Percentiles rank a stretch among this genome's conserved stretches.
These are phyloP conservation scores for Lentinula aciculospora DNA, from an alignment of 768 basidiomycete genomes.

Conservation along the genomic window DNA sequence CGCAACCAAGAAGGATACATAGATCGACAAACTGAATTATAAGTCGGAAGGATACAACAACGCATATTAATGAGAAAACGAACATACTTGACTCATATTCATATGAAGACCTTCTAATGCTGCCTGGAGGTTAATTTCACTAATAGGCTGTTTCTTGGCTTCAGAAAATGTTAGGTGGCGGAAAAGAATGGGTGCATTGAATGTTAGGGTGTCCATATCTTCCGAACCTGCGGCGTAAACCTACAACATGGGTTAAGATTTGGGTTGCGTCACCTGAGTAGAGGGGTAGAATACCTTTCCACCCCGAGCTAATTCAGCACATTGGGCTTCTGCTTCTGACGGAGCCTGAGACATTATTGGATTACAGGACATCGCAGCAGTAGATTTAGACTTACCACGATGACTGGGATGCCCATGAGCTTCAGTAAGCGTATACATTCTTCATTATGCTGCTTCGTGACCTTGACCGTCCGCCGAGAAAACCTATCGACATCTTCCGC, in stretches of 20 bases:
- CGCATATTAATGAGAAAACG: neutral
- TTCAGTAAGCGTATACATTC: conserved; percentile 83
- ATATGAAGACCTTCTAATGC: conserved; percentile 88
- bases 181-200: conserved; percentile 84
- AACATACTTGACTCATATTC: conserved; percentile 78
- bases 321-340: conserved; percentile 98
- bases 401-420: conserved; percentile 96
- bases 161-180: conserved; percentile 98
- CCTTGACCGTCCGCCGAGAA: conserved; percentile 86
- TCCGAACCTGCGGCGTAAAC: conserved; percentile 98
- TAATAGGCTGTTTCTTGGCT: conserved; percentile 94
- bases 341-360: conserved; percentile 63
- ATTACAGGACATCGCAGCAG: neutral
- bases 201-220: conserved; percentile 99
- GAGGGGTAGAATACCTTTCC: conserved; percentile 59
- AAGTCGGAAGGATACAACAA: neutral
- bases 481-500: conserved; percentile 90
- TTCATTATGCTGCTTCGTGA: conserved; percentile 94
- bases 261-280: too few relatives aligned
- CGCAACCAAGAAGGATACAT: conserved; percentile 94
- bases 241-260: conserved; percentile 28
- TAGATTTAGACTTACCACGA: conserved; percentile 66
- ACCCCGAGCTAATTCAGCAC: conserved; percentile 94
- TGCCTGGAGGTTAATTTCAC: conserved; percentile 78
- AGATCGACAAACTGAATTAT: conserved; percentile 82